Base-by-base conservation (phyloP, 495 filamentous ascomycete species). In the Penicillium salamii region DNA sequence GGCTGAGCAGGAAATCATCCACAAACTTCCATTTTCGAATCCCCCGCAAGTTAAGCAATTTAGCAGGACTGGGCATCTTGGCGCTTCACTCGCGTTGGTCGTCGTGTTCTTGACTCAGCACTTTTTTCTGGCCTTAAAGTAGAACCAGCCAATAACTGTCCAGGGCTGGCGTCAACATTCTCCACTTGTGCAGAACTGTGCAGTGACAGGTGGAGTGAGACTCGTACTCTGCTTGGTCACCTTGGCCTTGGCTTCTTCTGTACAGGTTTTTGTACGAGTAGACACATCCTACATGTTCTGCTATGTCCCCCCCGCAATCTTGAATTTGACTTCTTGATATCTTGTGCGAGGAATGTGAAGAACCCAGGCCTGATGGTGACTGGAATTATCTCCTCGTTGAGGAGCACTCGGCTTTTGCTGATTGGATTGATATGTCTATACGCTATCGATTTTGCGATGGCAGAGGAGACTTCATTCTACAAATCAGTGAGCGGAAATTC, bases 401-500 rank as follows among this genome's bases (percentile, higher is more conserved):
- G 45, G 53, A 47, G 45, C 19, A 18, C 49, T 19, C 42, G 46
- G 26, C 42, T 55, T 19, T 44, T 33, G 11, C 21, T 55, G 7
- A 42, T 61, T 7, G 33, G 57, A 13, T 28, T 47, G 18, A 12
- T 57, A 8, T 39, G 63, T 20, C 47, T 63, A 19, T 53, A 43
- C 39, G 51, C 36, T 9, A 31, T 52, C 37, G 23, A 48, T 32
- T 14, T 17, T 12, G 44, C 42, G 15, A 37, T 57, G 8, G 59
- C 50, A 8, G 59, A 63, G 33, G 49, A 55, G 3, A 54, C 51
- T 9, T 33, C 55, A 1, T 63, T 60, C 20, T 68, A 50, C 29
- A 68, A 66, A 50, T 68, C 65, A 34, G 65, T 68, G 23, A 28
- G 57, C 46, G 3, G 8, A 42, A 20, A 29, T 2, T 5, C 3